phyloP scores from a whole-genome alignment of 2,329 filamentous ascomycete genomes.

The Ilyonectria destructans region DNA sequence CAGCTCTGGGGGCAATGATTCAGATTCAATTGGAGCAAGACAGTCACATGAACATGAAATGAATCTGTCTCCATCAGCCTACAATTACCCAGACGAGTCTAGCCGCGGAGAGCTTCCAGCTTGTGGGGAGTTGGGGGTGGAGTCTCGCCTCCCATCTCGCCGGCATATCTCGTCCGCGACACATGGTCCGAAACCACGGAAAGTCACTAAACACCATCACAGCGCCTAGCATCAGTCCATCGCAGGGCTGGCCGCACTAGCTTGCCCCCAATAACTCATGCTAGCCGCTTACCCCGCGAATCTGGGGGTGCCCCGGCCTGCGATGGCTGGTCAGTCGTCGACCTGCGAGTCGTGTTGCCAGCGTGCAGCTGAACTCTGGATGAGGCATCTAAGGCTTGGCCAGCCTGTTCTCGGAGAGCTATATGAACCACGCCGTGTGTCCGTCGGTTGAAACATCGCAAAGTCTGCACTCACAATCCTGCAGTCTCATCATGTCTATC shows the following conservation, averaged over 20 bases:
- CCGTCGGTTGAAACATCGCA: not conserved
- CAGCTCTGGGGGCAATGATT: not conserved
- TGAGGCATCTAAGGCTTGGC: not conserved
- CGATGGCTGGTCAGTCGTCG: not conserved
- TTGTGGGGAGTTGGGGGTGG: constrained; percentile 2
- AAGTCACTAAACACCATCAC: not conserved
- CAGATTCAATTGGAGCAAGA: not conserved
- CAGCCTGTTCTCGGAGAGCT: not conserved
- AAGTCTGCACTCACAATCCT: not conserved
- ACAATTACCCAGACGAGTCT: not conserved
- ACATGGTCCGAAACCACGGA: not conserved
- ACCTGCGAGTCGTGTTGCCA: not conserved
- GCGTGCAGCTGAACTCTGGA: not conserved
- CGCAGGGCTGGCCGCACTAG: not conserved
- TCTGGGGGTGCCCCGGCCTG: not conserved
- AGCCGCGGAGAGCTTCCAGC: not conserved
- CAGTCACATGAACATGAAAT: not conserved
- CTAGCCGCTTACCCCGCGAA: not conserved
- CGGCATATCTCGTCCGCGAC: not conserved
- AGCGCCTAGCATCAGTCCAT: not conserved
- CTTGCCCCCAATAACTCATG: not conserved
- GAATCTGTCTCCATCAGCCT: not conserved
- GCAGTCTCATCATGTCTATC: not conserved
- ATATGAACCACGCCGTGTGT: not conserved
- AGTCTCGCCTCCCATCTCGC: not conserved